phyloP scores from a whole-genome alignment of 495 filamentous ascomycete genomes.

The Penicillium cosmopolitanum region DNA sequence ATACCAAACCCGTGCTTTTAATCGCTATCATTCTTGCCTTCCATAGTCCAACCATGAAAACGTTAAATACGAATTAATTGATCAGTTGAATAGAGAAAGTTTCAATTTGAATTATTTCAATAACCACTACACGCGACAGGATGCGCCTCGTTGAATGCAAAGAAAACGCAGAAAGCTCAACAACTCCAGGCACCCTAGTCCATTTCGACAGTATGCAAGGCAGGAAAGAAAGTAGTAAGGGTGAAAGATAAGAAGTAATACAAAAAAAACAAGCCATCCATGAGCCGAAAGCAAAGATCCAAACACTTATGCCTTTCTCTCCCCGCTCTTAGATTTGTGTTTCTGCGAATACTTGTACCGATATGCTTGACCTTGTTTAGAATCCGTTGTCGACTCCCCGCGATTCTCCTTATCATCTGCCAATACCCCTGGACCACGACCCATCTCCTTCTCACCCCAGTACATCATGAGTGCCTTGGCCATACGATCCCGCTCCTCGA shows the following conservation, averaged over 20 bases:
- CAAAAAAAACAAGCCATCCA: neutral
- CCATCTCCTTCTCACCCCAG: constrained; percentile 56
- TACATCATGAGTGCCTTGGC: constrained; percentile 52
- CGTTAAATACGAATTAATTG: neutral
- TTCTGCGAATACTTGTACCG: constrained; percentile 46
- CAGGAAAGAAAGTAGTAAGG: neutral
- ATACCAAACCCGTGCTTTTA: neutral
- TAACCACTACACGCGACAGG: neutral
- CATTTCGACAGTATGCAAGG: neutral
- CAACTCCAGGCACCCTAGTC: neutral
- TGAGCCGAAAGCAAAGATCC: neutral
- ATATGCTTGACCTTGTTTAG: constrained; percentile 46
- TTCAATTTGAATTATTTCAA: constrained; percentile 6
- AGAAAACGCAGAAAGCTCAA: neutral
- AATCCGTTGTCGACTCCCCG: constrained; percentile 24
- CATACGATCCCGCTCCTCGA: constrained; percentile 60
- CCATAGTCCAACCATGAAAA: neutral
- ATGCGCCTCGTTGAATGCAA: neutral
- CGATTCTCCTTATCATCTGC: constrained; percentile 32
- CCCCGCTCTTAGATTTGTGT: constrained; percentile 23
- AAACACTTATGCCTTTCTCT: constrained; percentile 20
- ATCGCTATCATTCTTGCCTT: neutral
- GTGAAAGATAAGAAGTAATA: neutral
- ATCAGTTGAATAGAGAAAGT: neutral
- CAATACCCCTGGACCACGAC: constrained; percentile 22